Conservation (phyloP, 331 rosid species). For the Rhamnella rubrinervis region DNA sequence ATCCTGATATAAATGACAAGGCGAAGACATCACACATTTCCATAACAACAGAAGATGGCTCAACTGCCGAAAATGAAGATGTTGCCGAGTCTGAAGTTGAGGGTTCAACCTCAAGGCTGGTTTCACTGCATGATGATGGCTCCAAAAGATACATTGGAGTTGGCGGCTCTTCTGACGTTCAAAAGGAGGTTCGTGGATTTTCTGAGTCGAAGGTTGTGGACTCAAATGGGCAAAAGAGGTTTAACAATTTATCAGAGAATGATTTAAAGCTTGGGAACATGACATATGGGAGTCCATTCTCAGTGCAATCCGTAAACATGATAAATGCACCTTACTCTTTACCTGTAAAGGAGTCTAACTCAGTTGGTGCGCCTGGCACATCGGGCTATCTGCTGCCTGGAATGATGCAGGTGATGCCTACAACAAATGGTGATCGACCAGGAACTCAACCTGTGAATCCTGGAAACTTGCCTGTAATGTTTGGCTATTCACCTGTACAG, state of each 20-base stretch:
- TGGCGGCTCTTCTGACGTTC: constrained; percentile 53
- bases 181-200: constrained; percentile 52
- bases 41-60: constrained; percentile 79
- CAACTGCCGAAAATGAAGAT: constrained; percentile 92
- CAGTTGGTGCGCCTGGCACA: constrained; percentile 40
- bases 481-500: constrained; percentile 76
- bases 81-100: constrained; percentile 93
- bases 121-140: constrained; percentile 52
- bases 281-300: constrained; percentile 48
- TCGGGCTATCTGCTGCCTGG: constrained; percentile 51
- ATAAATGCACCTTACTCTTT: constrained; percentile 56
- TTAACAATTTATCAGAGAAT: constrained; percentile 52
- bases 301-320: constrained; percentile 55
- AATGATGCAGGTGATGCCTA: constrained; percentile 64
- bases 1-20: constrained; percentile 58
- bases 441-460: constrained; percentile 53
- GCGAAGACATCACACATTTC: constrained; percentile 67
- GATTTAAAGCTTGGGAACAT: constrained; percentile 62
- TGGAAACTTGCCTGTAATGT: constrained; percentile 67
- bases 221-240: constrained; percentile 65
- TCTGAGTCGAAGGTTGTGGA: constrained; percentile 47
- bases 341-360: constrained; percentile 49
- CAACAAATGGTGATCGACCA: constrained; percentile 47
- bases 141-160: constrained; percentile 59
- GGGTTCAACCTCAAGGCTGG: constrained; percentile 66